Conservation (phyloP, 2,329 filamentous ascomycete species). For the Magnaporthiopsis rhizophila region DNA sequence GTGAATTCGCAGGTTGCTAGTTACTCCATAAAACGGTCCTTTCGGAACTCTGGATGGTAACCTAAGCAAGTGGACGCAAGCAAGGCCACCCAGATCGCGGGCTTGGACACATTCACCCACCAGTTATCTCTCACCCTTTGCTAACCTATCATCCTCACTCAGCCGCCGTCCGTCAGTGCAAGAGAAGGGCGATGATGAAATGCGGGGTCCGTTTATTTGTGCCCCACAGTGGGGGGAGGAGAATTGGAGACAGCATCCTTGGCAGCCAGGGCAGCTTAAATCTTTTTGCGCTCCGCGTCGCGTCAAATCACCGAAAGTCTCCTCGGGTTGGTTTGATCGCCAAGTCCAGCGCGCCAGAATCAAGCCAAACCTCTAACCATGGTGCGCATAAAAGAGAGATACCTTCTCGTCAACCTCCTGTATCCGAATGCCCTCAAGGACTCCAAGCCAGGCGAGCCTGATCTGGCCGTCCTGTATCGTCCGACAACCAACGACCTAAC, state of each 20-base stretch:
- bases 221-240: neutral
- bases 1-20: too few species aligned
- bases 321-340: too few species aligned
- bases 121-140: neutral
- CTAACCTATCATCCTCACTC: neutral
- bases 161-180: neutral
- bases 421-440: conserved; percentile 57
- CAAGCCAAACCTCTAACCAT: conserved; percentile 37
- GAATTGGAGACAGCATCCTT: neutral
- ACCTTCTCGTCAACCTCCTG: conserved; percentile 88
- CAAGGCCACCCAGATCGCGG: neutral
- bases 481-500: conserved; percentile 69
- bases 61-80: neutral
- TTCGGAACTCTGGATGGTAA: too few species aligned
- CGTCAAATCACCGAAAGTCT: neutral
- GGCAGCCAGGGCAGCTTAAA: neutral
- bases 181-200: neutral
- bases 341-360: neutral
- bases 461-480: conserved; percentile 66
- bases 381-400: conserved; percentile 95
- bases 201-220: neutral
- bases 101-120: neutral
- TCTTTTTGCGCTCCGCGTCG: neutral
- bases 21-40: too few species aligned
- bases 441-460: conserved; percentile 28